A percentile compares a stretch with the other conserved stretches of the same genome.
phyloP scores from a whole-genome alignment of 805 yeast species.

The Kodamaea kakaduensis region DNA sequence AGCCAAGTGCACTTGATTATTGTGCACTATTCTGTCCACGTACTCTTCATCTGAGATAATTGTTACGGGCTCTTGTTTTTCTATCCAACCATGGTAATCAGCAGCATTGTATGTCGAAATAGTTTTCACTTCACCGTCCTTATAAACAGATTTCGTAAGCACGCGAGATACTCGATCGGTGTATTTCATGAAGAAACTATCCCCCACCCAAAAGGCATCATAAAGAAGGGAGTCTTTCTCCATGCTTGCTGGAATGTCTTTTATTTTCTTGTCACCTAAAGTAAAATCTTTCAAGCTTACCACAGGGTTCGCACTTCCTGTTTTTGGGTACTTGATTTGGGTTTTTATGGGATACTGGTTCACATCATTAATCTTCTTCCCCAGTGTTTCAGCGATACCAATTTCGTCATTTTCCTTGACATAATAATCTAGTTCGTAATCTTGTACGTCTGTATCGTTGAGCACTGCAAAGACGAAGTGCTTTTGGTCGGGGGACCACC shows the following conservation, averaged over 20 bases:
- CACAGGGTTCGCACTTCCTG: constrained; percentile 72
- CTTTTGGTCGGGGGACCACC: constrained; percentile 86
- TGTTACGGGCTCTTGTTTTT: constrained; percentile 16
- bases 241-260: constrained; percentile 8
- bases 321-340: constrained; percentile 71
- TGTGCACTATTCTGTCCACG: constrained; percentile 21
- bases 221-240: constrained; percentile 18
- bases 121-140: not conserved
- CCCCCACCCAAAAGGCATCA: constrained; percentile 20
- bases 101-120: constrained; percentile 5
- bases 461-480: constrained; percentile 60
- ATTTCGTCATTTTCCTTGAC: constrained; percentile 40
- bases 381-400: constrained; percentile 7
- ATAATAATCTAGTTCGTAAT: constrained; percentile 70
- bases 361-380: constrained; percentile 15
- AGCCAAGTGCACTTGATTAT: constrained; percentile 17
- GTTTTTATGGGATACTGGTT: constrained; percentile 46
- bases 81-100: constrained; percentile 23
- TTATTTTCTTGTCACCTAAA: not conserved
- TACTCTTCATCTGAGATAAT: constrained; percentile 13
- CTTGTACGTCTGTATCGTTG: constrained; percentile 72
- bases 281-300: constrained; percentile 26
- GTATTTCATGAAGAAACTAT: constrained; percentile 15
- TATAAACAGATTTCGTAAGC: constrained; percentile 14
- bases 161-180: constrained; percentile 22